Evolutionary conservation across 371 early-diverging fungal species (phyloP).

Genomic region (Actinomucor elegans): DNA sequence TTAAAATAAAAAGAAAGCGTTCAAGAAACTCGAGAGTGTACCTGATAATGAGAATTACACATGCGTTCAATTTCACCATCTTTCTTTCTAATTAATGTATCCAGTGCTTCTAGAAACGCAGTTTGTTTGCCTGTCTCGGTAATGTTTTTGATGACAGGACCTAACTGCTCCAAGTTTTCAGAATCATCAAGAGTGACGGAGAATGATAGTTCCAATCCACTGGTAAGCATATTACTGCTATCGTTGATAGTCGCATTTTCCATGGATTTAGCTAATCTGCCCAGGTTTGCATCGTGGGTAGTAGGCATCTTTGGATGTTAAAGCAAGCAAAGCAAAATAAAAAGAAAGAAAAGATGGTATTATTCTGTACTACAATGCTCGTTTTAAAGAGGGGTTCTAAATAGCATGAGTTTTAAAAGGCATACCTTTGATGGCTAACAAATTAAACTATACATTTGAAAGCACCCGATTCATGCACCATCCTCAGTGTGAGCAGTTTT

Average conservation of each 20-base stretch:
- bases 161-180: slow-evolving; percentile 80
- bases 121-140: slow-evolving; percentile 84
- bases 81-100: slow-evolving; percentile 77
- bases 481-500: too few relatives aligned
- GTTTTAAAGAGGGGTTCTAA: too few relatives aligned
- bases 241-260: slow-evolving; percentile 12
- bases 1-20: too few relatives aligned
- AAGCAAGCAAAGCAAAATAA: neutral
- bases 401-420: too few relatives aligned
- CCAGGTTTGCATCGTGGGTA: neutral
- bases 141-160: slow-evolving; percentile 89
- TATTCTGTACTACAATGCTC: neutral
- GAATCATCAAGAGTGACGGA: slow-evolving; percentile 55
- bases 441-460: too few relatives aligned
- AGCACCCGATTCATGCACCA: too few relatives aligned
- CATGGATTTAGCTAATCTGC: slow-evolving; percentile 6
- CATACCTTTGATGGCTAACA: too few relatives aligned
- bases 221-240: slow-evolving; percentile 21
- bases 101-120: slow-evolving; percentile 85
- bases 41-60: slow-evolving; percentile 95
- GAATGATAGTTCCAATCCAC: slow-evolving; percentile 37
- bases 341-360: neutral
- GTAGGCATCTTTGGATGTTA: neutral
- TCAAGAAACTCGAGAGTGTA: slow-evolving; percentile 18
- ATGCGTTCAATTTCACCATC: slow-evolving; percentile 97